Conservation (phyloP, 495 filamentous ascomycete genomes). For the Mycothermus thermophilus region DNA sequence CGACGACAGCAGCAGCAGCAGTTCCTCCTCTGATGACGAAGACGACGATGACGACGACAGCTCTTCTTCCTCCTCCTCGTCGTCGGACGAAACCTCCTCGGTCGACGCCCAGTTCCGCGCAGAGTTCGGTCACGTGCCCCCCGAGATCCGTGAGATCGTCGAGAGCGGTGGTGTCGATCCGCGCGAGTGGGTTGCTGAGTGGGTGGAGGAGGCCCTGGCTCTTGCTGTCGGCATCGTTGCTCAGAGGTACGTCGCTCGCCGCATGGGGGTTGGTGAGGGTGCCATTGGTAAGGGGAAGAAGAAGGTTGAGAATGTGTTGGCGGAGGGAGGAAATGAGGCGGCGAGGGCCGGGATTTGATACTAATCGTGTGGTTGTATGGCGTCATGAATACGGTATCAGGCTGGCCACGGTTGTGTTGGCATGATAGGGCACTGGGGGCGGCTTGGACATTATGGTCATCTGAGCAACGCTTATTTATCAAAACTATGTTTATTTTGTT, state of each 20-base stretch:
- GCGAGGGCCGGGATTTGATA: slow-evolving; percentile 63
- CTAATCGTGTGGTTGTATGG: too few species aligned
- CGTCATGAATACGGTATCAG: too few species aligned
- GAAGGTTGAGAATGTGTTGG: slow-evolving; percentile 52
- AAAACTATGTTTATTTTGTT: too few species aligned
- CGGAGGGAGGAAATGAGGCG: slow-evolving; percentile 68
- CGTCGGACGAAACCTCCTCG: too few species aligned
- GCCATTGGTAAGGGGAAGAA: slow-evolving; percentile 69
- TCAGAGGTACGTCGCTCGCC: slow-evolving; percentile 86
- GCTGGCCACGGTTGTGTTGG: too few species aligned
- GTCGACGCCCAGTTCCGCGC: too few species aligned
- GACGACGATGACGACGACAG: slow-evolving; percentile 21
- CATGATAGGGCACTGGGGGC: too few species aligned
- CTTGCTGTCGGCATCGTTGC: slow-evolving; percentile 73
- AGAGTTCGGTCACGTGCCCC: slow-evolving; percentile 42
- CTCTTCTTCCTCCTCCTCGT: too few species aligned
- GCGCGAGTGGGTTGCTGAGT: slow-evolving; percentile 92
- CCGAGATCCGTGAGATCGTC: slow-evolving; percentile 78
- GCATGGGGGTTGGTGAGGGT: slow-evolving; percentile 90
- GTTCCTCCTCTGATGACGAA: slow-evolving; percentile 27
- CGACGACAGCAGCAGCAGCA: too few species aligned
- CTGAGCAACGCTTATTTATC: too few species aligned
- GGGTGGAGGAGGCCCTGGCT: slow-evolving; percentile 82
- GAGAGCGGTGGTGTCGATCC: slow-evolving; percentile 84
- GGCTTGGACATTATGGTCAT: too few species aligned